A percentile compares a stretch with the other conserved stretches of the same genome.
phyloP scores from a whole-genome alignment of 176 grass and related monocot species.

The Oryza brachyantha region DNA sequence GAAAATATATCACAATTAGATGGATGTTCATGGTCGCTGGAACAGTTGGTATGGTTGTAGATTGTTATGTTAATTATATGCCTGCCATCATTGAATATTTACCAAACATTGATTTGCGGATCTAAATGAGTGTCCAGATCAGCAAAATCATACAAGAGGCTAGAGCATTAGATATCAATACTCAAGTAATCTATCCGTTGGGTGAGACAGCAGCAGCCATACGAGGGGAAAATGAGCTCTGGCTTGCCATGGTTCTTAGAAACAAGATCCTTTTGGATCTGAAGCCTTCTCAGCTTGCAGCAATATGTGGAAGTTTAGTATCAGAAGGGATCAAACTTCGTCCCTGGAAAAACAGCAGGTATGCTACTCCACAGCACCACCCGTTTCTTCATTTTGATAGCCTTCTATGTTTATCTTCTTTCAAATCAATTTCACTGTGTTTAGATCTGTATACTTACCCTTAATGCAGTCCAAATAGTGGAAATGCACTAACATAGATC shows the following conservation, averaged over 20 bases:
- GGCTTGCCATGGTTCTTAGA: conserved; percentile 90
- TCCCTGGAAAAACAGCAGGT: conserved; percentile 88
- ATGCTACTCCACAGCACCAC: conserved; percentile 3
- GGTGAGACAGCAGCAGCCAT: conserved; percentile 92
- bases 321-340: conserved; percentile 98
- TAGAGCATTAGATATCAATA: conserved; percentile 87
- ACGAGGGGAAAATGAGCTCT: conserved; percentile 93
- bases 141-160: conserved; percentile 95
- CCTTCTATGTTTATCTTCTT: neutral
- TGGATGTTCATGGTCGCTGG: neutral
- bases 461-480: conserved; percentile 1
- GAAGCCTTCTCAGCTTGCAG: conserved; percentile 91
- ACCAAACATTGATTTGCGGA: conserved; percentile 17
- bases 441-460: conserved; percentile 13
- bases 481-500: conserved; percentile 4
- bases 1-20: neutral
- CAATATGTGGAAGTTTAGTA: conserved; percentile 96
- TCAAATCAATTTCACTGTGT: conserved; percentile 27
- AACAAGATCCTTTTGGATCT: conserved; percentile 89
- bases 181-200: conserved; percentile 87
- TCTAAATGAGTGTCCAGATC: conserved; percentile 58
- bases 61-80: conserved; percentile 12
- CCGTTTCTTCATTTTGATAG: conserved; percentile 2
- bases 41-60: neutral
- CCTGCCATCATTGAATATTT: neutral